A percentile compares a stretch with the other conserved stretches of the same genome.
These are phyloP conservation scores for Endocladia muricata DNA, from an alignment of 31 red algal genomes.

Conservation along the genomic window DNA sequence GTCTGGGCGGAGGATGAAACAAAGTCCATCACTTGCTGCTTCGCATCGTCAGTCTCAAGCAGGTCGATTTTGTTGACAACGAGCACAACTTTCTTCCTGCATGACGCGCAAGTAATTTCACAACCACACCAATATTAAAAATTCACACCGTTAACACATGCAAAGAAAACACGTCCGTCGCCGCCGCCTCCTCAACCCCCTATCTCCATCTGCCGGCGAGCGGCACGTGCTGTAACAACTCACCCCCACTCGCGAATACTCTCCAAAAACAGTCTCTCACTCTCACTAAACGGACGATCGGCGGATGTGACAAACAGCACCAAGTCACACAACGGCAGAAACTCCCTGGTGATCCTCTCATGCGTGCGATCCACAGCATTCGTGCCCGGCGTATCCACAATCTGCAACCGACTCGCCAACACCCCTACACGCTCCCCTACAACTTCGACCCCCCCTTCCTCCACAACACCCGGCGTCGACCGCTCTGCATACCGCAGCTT, in stretches of 20 bases:
- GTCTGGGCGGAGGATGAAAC: constrained; percentile 20
- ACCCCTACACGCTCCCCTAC: constrained; percentile 15
- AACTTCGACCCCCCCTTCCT: constrained; percentile 15
- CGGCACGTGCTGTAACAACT: neutral
- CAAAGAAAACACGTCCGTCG: no score
- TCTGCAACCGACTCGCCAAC: constrained; percentile 29
- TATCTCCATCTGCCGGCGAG: neutral
- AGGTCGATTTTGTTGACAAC: constrained; percentile 74
- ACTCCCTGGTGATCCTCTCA: constrained; percentile 36
- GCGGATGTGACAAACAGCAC: constrained; percentile 62
- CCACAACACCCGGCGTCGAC: neutral
- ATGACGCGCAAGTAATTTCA: neutral
- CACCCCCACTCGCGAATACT: constrained; percentile 55
- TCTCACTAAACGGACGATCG: constrained; percentile 65
- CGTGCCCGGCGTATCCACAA: constrained; percentile 73
- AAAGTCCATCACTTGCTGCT: constrained; percentile 31
- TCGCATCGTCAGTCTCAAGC: constrained; percentile 20
- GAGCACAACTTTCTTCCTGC: constrained; percentile 42
- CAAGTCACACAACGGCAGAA: constrained; percentile 55
- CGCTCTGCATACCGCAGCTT: constrained; percentile 29
- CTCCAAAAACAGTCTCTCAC: constrained; percentile 58
- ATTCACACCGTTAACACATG: neutral
- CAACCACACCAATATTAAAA: neutral
- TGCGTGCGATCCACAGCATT: constrained; percentile 54
- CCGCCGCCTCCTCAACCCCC: no score